phyloP scores from a whole-genome alignment of 2,329 filamentous ascomycete species.

The Leptoxyphium fumago region DNA sequence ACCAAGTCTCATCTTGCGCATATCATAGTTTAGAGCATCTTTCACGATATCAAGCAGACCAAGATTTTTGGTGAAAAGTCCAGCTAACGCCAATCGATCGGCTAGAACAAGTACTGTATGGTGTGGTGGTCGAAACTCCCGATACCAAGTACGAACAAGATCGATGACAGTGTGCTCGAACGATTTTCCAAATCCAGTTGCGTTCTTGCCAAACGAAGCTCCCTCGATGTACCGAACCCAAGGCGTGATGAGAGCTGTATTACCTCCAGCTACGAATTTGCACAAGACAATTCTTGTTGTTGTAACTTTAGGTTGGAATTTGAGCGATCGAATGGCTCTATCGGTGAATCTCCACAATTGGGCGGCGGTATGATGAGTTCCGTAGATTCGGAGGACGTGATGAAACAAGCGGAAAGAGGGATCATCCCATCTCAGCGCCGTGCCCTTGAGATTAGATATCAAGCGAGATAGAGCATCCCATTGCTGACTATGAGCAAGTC shows the following conservation, averaged over 20 bases:
- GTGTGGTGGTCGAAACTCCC: constrained; percentile 13
- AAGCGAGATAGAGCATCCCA: constrained; percentile 5
- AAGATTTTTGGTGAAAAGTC: constrained; percentile 4
- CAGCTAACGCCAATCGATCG: constrained; percentile 2
- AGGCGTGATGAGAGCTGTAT: constrained; percentile 8
- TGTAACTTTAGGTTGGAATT: constrained; percentile 10
- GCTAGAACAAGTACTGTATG: constrained; percentile 6
- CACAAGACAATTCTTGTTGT: constrained; percentile 13
- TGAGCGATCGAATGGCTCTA: constrained; percentile 8
- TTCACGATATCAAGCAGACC: constrained; percentile 9
- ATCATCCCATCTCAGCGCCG: background rate
- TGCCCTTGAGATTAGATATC: constrained; percentile 1
- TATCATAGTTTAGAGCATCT: constrained; percentile 14
- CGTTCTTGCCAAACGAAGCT: background rate
- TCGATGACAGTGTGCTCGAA: background rate
- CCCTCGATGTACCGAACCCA: constrained; percentile 7
- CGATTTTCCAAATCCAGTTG: too few relatives aligned
- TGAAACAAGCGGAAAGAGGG: constrained; percentile 1
- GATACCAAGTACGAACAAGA: constrained; percentile 14
- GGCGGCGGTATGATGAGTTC: constrained; percentile 6
- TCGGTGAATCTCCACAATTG: constrained; percentile 16
- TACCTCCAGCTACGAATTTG: constrained; percentile 8
- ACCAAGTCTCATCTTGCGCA: constrained; percentile 6
- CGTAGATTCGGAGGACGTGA: constrained; percentile 3
- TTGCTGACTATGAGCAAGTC: constrained; percentile 4